Evolutionary conservation across 208 protist species (phyloP).

Genomic region (Willaertia magna): DNA sequence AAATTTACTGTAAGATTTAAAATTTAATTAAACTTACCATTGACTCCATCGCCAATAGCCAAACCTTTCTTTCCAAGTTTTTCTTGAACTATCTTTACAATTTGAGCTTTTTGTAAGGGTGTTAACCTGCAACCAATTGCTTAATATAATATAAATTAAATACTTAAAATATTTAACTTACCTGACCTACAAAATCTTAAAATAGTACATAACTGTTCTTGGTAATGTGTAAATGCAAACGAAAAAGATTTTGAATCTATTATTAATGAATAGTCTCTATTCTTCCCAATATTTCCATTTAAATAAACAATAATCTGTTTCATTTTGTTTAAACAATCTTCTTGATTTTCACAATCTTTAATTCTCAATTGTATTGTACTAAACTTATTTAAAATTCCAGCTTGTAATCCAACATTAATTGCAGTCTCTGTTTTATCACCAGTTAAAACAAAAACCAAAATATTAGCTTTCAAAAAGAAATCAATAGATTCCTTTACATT

Average conservation of each 20-base stretch:
- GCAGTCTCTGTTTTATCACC: conserved; percentile 95
- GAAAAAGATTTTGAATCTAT: neutral
- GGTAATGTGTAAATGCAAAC: conserved; percentile 31
- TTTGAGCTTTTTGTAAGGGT: conserved; percentile 56
- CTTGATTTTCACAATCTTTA: neutral
- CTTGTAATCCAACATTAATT: conserved; percentile 71
- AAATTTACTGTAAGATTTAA: too few species aligned
- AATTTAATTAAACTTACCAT: conserved; percentile 19
- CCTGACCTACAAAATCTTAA: conserved; percentile 40
- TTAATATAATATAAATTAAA: too few species aligned
- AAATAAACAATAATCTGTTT: neutral
- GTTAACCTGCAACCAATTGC: conserved; percentile 65
- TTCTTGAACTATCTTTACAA: conserved; percentile 50
- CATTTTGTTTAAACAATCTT: conserved; percentile 9
- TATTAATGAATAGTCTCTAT: neutral
- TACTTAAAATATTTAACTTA: too few species aligned
- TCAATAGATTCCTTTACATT: conserved; percentile 75
- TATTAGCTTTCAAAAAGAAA: conserved; percentile 54
- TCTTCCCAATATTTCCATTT: neutral
- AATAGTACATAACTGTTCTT: conserved; percentile 48
- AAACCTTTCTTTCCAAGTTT: conserved; percentile 41
- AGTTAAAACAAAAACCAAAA: conserved; percentile 92
- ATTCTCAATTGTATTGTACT: conserved; percentile 23
- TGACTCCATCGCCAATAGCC: conserved; percentile 66
- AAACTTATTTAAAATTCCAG: conserved; percentile 43